Percentiles rank a stretch among this genome's conserved stretches.
These are phyloP conservation scores for Ilyonectria mors-panacis DNA, from an alignment of 2,329 filamentous ascomycete species.

Conservation along the genomic window DNA sequence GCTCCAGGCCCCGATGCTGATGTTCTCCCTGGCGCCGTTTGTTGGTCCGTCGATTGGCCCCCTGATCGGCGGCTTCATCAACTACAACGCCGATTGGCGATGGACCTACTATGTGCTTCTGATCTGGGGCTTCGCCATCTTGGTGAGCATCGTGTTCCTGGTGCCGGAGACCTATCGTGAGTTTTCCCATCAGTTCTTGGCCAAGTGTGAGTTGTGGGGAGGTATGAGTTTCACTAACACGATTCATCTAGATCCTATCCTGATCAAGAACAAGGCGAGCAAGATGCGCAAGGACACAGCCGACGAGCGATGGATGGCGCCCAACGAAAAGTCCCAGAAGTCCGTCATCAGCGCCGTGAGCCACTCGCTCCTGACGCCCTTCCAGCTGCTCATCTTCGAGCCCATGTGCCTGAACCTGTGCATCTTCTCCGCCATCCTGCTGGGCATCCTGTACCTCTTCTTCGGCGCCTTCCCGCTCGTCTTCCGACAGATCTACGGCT, in stretches of 20 bases:
- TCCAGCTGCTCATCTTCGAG: constrained; percentile 84
- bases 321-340: constrained; percentile 80
- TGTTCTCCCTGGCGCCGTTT: constrained; percentile 79
- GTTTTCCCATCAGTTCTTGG: constrained; percentile 39
- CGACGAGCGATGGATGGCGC: constrained; percentile 82
- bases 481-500: constrained; percentile 81
- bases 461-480: constrained; percentile 90
- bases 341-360: constrained; percentile 76
- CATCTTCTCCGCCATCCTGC: constrained; percentile 85
- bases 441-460: constrained; percentile 91
- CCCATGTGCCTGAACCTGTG: constrained; percentile 90
- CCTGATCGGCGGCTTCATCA: constrained; percentile 84
- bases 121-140: constrained; percentile 81
- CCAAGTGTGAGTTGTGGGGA: background rate
- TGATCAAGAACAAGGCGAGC: constrained; percentile 81
- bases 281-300: constrained; percentile 80
- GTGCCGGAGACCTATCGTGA: constrained; percentile 90
- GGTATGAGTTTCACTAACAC: constrained; percentile 18
- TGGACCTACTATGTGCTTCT: constrained; percentile 90
- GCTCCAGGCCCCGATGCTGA: constrained; percentile 85
- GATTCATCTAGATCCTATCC: constrained; percentile 67
- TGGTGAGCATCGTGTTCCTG: constrained; percentile 75
- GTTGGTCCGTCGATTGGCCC: constrained; percentile 73
- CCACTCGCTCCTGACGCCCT: constrained; percentile 75
- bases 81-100: constrained; percentile 80